These are phyloP conservation scores for Capsicum rhomboideum DNA, from an alignment of 257 asterid genomes.

Conservation along the genomic window DNA sequence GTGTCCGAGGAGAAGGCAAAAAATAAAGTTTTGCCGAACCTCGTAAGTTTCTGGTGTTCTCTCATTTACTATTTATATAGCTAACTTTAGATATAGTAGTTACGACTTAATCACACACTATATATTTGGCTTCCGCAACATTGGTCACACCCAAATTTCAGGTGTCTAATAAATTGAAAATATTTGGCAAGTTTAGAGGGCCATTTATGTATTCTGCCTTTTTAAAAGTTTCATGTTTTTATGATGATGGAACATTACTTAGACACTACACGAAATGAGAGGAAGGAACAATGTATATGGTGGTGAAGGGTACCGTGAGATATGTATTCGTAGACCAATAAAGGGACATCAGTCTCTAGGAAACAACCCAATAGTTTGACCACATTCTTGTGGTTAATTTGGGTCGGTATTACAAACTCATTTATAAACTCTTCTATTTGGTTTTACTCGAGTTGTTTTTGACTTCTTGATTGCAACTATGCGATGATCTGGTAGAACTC, in stretches of 20 bases:
- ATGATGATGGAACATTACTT: background rate
- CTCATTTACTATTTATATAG: too few relatives aligned
- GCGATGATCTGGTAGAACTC: background rate
- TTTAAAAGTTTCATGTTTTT: background rate
- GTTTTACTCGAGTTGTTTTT: background rate
- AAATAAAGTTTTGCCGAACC: too few relatives aligned
- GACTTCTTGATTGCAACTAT: background rate
- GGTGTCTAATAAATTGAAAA: background rate
- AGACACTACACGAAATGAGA: too few relatives aligned
- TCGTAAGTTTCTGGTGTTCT: too few relatives aligned
- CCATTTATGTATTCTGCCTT: background rate
- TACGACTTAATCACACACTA: too few relatives aligned
- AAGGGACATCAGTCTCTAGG: background rate
- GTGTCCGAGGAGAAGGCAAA: too few relatives aligned
- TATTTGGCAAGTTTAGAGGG: background rate
- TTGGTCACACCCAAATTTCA: background rate
- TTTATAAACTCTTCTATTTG: background rate
- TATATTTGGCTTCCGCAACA: too few relatives aligned
- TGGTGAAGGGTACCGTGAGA: background rate
- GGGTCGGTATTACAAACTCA: background rate
- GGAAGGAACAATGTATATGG: background rate
- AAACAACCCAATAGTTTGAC: background rate
- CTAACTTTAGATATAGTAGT: too few relatives aligned
- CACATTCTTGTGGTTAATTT: background rate
- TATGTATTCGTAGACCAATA: background rate